Base-by-base conservation (phyloP, 306 rosid genomes). In the Calophaca sinica region DNA sequence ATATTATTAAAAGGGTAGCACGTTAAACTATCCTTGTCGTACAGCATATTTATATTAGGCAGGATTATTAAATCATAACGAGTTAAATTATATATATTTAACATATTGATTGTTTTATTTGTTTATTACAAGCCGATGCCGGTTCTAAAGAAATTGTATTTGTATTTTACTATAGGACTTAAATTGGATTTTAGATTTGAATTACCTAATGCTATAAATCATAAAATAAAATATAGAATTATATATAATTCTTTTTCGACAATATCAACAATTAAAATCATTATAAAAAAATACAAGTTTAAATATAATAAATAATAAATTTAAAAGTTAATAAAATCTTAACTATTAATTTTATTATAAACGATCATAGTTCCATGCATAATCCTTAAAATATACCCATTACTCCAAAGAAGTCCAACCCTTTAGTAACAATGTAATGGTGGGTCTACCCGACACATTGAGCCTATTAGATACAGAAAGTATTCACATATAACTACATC, bases 11-110 rank as follows among this genome's bases (percentile, higher is more conserved):
- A 59, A 51, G 39, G 11, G 64, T 3, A 48, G 5, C 1, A 1
- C 50, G 58, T 62, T 39, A 6, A 32, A 68, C 60, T 54, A 38
- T 50, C 42, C 2, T 39, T 63, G 20, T 81, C 64, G 35, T n/a
- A 3, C n/a, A 5, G 6, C 49, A 62, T 33, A 11, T 62, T 62
- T 2, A 49, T 70, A 14, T 51, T 7, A 33, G 9, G 9, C 9
- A 59, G 1, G n/a, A 14, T 59, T 20, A 20, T 20, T 20, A 20
- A 20, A 20, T 20, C 26, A 20, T 20, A 20, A 1, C 26, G 26
- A 20, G 26, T 20, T 20, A 20, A 20, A 20, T 20, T 20, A 20
- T 20, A 20, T 20, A 20, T 20, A 20, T 20, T 20, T 20, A 1
- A 20, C 26, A 20, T 20, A 20, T 20, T 20, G 26, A 20, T 20